These are phyloP conservation scores for Corymbia maculata DNA, from an alignment of 345 rosid species.

Conservation along the genomic window DNA sequence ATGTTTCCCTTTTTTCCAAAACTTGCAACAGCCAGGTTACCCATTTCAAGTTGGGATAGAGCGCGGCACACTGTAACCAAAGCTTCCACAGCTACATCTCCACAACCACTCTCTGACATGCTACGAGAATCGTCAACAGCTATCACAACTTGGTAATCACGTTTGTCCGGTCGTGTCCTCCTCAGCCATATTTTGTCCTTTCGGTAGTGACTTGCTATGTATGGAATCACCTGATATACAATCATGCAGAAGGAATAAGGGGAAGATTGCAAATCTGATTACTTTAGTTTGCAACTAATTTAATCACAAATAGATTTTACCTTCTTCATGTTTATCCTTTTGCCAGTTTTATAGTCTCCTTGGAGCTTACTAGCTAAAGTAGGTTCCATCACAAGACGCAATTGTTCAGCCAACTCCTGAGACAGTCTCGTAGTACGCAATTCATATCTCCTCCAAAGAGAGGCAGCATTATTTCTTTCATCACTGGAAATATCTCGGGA, in stretches of 20 bases:
- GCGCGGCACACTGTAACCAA: constrained; percentile 89
- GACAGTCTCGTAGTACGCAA: constrained; percentile 63
- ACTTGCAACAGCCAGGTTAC: constrained; percentile 87
- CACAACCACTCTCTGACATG: constrained; percentile 86
- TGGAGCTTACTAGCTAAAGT: constrained; percentile 88
- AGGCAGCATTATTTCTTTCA: constrained; percentile 28
- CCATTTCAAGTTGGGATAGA: constrained; percentile 91
- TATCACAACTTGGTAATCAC: constrained; percentile 87
- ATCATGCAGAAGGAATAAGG: background rate
- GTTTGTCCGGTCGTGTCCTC: constrained; percentile 92
- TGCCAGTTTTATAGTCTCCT: constrained; percentile 95
- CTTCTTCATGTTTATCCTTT: constrained; percentile 96
- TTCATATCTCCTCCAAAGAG: constrained; percentile 82
- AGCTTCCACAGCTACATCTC: constrained; percentile 84
- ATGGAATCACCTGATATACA: constrained; percentile 57
- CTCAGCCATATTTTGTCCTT: constrained; percentile 96
- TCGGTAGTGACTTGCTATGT: constrained; percentile 91
- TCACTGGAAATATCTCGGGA: constrained; percentile 31
- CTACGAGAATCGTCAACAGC: constrained; percentile 94
- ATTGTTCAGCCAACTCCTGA: constrained; percentile 89
- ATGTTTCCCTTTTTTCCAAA: constrained; percentile 81
- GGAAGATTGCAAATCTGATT: background rate
- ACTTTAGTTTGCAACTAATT: background rate
- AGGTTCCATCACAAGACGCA: constrained; percentile 92
- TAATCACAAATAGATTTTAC: constrained; percentile 5